Evolutionary conservation across 257 asterid genomes (phyloP).

Genomic region (Sherardia arvensis): DNA sequence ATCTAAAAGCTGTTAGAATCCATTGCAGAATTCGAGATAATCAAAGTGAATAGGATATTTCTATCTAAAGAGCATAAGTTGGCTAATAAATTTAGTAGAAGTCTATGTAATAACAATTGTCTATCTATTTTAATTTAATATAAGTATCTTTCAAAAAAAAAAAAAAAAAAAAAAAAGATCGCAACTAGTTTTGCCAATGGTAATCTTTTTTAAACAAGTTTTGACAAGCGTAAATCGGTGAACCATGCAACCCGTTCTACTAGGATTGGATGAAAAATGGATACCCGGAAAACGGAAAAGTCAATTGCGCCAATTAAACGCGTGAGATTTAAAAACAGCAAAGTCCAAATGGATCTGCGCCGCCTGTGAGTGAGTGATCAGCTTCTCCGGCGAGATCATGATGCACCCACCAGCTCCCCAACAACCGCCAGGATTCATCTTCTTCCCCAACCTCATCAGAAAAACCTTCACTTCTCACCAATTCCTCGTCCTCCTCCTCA

Average conservation of each 20-base stretch:
- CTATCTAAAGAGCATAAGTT: too few relatives aligned
- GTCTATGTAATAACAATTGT: too few relatives aligned
- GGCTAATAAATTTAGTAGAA: too few relatives aligned
- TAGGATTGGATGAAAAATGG: neutral
- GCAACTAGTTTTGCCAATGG: too few relatives aligned
- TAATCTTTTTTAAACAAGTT: too few relatives aligned
- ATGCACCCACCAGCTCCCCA: constrained; percentile 33
- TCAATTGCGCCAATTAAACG: neutral
- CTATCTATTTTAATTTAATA: too few relatives aligned
- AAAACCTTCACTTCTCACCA: constrained; percentile 49
- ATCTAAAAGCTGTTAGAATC: too few relatives aligned
- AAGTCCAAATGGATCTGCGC: neutral
- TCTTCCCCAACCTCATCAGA: constrained; percentile 47
- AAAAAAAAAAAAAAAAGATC: too few relatives aligned
- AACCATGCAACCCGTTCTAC: neutral
- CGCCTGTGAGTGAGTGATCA: neutral
- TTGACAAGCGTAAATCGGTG: too few relatives aligned
- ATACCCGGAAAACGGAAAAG: neutral
- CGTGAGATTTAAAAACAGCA: neutral
- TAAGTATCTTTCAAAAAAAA: too few relatives aligned
- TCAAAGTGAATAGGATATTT: too few relatives aligned
- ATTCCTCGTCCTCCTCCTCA: constrained; percentile 50
- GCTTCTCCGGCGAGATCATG: constrained; percentile 17
- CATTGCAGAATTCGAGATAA: too few relatives aligned
- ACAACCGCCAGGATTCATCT: constrained; percentile 60